Base-by-base conservation (phyloP, 768 basidiomycete genomes). In the Boletus rufocinnamomeus region DNA sequence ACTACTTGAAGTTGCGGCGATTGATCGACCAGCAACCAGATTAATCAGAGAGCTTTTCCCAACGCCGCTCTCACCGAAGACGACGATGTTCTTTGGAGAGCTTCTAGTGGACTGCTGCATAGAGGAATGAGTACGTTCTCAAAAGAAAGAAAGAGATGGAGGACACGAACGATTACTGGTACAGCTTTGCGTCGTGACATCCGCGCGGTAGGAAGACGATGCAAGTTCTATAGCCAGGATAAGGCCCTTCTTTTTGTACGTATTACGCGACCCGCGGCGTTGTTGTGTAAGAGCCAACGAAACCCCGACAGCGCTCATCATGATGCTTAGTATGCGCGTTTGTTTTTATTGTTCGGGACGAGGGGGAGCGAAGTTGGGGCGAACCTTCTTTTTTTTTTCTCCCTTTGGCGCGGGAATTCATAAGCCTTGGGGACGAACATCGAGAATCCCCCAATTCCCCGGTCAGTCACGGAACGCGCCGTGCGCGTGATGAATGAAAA, bases 11-110 rank as follows among this genome's bases (percentile, higher is more conserved):
- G 71, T 69, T 0, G 53, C 51, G 32, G 77, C 77, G 28, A 66
- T 76, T 76, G 64, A 79, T 68, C 56, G 78, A 65, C 66, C 68
- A 53, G 66, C 66, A 46, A 81, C 62, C 72, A 79, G 71, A 64
- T 79, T 77, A 52, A 81, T 64, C 54, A 79, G 64, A n/a, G 75
- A 77, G 63, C 79, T 76, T 59, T 81, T 80, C 35, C 73, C 69
- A 43, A 77, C 66, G 2, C 70, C 71, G 50, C 63, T 64, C 59
- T 69, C 71, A 34, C 63, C 67, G 19, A 71, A 71, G 57, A 71
- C 61, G 50, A 67, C 63, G 25, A 72, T 44, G 58, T 72, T 71
- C 52, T 56, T 68, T 13, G 60, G 32, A n/a, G 64, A 35, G 48
- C n/a, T 56, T 60, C 35, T 23, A 23, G 56, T 7, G 57, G 46